Conservation (phyloP, 371 early-diverging fungal genomes). For the Rhizopus stolonifer region DNA sequence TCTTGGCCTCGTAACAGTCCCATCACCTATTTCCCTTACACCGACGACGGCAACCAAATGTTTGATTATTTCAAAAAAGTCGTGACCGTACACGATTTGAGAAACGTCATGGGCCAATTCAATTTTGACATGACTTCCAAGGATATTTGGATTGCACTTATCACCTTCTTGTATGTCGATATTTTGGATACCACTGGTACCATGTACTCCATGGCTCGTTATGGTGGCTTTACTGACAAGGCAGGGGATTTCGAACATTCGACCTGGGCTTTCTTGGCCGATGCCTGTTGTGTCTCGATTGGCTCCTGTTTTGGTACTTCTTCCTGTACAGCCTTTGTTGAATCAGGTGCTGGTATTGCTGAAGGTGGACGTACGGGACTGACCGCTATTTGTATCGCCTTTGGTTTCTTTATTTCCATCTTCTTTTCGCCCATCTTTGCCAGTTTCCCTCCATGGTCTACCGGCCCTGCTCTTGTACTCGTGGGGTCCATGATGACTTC, state of each 20-base stretch:
- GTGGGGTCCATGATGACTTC: constrained; percentile 83
- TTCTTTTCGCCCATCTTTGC: constrained; percentile 86
- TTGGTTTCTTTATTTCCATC: constrained; percentile 73
- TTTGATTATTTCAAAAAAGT: constrained; percentile 75
- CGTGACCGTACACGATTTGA: constrained; percentile 63
- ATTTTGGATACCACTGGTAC: constrained; percentile 81
- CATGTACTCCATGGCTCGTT: constrained; percentile 78
- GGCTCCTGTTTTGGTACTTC: constrained; percentile 75
- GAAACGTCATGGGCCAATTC: constrained; percentile 58
- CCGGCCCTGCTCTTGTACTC: constrained; percentile 75
- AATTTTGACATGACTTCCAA: constrained; percentile 61
- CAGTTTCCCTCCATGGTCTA: constrained; percentile 82
- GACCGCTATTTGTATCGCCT: constrained; percentile 62
- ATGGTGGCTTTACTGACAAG: constrained; percentile 75
- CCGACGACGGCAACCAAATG: constrained; percentile 56
- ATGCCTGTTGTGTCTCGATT: constrained; percentile 64
- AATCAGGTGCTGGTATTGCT: constrained; percentile 79
- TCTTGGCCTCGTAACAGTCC: constrained; percentile 65
- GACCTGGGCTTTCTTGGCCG: constrained; percentile 68
- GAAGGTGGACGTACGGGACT: constrained; percentile 81
- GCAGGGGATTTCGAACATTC: constrained; percentile 79
- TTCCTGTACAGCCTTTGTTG: constrained; percentile 76
- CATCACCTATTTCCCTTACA: constrained; percentile 77
- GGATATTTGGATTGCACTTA: constrained; percentile 76
- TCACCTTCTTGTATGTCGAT: constrained; percentile 81